These are phyloP conservation scores for Sinapis alba DNA, from an alignment of 441 rosid species.

Conservation along the genomic window DNA sequence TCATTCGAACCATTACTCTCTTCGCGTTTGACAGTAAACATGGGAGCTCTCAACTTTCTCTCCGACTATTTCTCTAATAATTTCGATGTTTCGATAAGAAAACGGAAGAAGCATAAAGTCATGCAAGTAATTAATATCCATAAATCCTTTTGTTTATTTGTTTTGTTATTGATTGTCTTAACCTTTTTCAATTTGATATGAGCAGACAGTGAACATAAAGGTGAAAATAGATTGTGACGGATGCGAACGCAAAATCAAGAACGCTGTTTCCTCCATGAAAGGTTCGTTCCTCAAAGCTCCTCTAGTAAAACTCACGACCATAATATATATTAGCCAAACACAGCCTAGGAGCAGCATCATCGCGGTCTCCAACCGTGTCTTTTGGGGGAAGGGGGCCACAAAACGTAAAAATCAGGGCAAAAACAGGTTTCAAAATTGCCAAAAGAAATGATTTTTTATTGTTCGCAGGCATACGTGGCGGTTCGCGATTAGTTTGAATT, in stretches of 20 bases:
- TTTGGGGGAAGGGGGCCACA: too few species aligned
- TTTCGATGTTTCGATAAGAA: neutral
- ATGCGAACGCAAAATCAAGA: slow-evolving; percentile 1
- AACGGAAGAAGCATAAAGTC: neutral
- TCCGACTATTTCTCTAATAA: neutral
- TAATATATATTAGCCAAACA: too few species aligned
- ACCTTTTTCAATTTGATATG: neutral
- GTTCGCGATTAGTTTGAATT: too few species aligned
- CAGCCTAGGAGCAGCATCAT: too few species aligned
- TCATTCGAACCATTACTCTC: neutral
- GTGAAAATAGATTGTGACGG: neutral
- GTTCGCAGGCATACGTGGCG: too few species aligned
- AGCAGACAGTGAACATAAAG: neutral
- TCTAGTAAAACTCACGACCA: neutral
- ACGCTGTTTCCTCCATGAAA: neutral
- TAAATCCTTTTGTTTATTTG: neutral
- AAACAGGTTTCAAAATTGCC: too few species aligned
- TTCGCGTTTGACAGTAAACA: slow-evolving; percentile 27
- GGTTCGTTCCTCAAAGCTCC: neutral
- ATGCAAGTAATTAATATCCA: neutral
- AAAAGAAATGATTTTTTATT: too few species aligned
- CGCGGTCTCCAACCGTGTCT: too few species aligned
- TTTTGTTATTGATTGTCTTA: neutral
- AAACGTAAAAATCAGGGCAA: too few species aligned
- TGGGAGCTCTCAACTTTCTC: slow-evolving; percentile 47